These are phyloP conservation scores for Diplodia intermedia DNA, from an alignment of 2,329 filamentous ascomycete species.

Conservation along the genomic window DNA sequence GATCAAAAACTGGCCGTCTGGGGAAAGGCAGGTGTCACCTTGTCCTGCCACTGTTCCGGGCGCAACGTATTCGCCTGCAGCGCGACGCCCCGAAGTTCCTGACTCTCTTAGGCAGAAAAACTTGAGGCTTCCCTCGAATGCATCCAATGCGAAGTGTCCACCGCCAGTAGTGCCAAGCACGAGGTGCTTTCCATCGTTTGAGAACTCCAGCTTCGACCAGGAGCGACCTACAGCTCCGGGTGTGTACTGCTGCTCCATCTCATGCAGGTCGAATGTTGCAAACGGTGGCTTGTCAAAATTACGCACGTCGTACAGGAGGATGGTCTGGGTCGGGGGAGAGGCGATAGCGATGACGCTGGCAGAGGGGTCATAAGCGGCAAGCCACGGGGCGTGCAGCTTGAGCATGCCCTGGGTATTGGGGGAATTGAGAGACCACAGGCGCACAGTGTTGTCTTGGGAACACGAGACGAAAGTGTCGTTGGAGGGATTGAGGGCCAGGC, in stretches of 20 bases:
- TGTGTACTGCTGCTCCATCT: constrained; percentile 63
- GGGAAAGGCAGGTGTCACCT: constrained; percentile 86
- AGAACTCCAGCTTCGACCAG: constrained; percentile 94
- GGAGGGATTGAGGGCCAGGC: constrained; percentile 81
- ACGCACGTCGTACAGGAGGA: constrained; percentile 90
- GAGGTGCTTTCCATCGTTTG: constrained; percentile 90
- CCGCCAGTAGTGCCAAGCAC: constrained; percentile 82
- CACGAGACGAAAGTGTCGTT: constrained; percentile 92
- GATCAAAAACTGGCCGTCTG: constrained; percentile 87
- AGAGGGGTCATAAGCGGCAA: constrained; percentile 90
- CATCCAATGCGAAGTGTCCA: constrained; percentile 92
- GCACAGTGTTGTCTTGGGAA: constrained; percentile 86
- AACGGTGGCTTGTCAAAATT: constrained; percentile 95
- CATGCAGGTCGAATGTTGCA: constrained; percentile 79
- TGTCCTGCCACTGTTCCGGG: constrained; percentile 62
- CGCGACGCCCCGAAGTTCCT: constrained; percentile 51
- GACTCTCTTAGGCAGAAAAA: constrained; percentile 68
- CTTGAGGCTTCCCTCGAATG: constrained; percentile 82
- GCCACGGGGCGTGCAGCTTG: constrained; percentile 78
- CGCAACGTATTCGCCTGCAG: constrained; percentile 44
- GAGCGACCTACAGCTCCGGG: constrained; percentile 45
- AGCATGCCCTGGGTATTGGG: constrained; percentile 81
- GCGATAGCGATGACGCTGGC: constrained; percentile 90
- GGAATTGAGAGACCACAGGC: constrained; percentile 86
- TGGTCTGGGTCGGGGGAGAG: constrained; percentile 76